Percentiles rank a stretch among this genome's conserved stretches.
Evolutionary conservation across 495 filamentous ascomycete species (phyloP).

Genomic region (Staphylotrichum longicolle): DNA sequence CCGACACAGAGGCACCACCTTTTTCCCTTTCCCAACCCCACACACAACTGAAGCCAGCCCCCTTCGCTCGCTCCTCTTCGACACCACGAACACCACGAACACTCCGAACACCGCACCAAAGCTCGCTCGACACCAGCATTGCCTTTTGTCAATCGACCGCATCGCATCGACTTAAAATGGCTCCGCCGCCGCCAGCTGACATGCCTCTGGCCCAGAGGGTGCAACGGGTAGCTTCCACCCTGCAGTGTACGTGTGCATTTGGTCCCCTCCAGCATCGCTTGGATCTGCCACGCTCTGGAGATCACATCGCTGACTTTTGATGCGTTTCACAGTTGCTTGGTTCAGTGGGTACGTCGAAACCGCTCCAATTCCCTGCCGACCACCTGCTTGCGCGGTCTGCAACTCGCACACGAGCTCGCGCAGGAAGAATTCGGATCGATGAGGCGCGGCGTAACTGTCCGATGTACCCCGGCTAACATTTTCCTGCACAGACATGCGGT

Average conservation of each 20-base stretch:
- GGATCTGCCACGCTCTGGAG: too few relatives aligned
- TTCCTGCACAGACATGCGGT: conserved; percentile 64
- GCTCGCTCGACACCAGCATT: conserved; percentile 11
- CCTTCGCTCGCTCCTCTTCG: conserved; percentile 17
- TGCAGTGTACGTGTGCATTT: conserved; percentile 68
- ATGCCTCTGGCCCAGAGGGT: conserved; percentile 73
- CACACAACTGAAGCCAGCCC: conserved; percentile 26
- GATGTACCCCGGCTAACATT: conserved; percentile 6
- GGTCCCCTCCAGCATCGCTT: not conserved
- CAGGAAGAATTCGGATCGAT: not conserved
- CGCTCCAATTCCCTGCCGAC: conserved; percentile 2
- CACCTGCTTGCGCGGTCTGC: not conserved
- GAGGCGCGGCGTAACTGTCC: not conserved
- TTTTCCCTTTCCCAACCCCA: conserved; percentile 17
- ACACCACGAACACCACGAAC: too few relatives aligned
- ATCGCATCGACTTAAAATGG: conserved; percentile 51
- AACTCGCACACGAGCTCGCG: not conserved
- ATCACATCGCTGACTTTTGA: conserved; percentile 29
- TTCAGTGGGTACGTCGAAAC: conserved; percentile 74
- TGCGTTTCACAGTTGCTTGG: conserved; percentile 58
- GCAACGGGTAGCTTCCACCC: conserved; percentile 72
- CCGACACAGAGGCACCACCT: conserved; percentile 22
- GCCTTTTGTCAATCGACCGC: conserved; percentile 7
- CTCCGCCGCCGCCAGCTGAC: conserved; percentile 70
- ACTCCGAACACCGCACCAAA: not conserved